phyloP scores from a whole-genome alignment of 768 basidiomycete species.

The Tubosaeta sp. region DNA sequence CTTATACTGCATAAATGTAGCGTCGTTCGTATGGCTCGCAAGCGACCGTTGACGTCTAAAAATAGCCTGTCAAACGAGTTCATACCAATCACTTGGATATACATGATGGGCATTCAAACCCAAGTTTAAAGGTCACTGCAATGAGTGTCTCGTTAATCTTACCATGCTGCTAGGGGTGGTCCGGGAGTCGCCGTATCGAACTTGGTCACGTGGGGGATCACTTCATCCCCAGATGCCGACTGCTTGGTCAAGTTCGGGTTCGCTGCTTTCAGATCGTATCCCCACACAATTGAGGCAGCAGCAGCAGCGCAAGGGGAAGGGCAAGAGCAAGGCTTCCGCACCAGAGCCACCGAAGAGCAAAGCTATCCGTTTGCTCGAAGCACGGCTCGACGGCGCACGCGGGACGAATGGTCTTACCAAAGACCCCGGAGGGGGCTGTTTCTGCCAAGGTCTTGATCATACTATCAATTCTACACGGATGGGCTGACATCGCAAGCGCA shows the following conservation, averaged over 20 bases:
- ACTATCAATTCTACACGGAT: not conserved
- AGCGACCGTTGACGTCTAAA: no score
- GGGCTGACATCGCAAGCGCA: not conserved
- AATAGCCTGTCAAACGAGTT: no score
- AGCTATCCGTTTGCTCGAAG: slow-evolving; percentile 45
- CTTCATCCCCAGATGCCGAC: not conserved
- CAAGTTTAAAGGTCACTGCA: no score
- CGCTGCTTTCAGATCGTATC: slow-evolving; percentile 55
- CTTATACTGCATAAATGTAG: no score
- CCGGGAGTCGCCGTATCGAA: no score
- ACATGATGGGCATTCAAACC: no score
- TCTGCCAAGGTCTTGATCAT: slow-evolving; percentile 51
- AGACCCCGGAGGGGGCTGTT: slow-evolving; percentile 65
- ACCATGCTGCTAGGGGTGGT: no score
- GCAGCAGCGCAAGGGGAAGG: slow-evolving; percentile 25
- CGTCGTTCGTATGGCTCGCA: no score
- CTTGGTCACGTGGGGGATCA: no score
- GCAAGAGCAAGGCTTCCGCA: slow-evolving; percentile 39
- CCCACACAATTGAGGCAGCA: slow-evolving; percentile 27
- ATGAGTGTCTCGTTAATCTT: no score
- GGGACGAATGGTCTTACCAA: slow-evolving; percentile 33
- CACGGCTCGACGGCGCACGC: slow-evolving; percentile 38
- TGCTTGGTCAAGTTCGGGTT: slow-evolving; percentile 33
- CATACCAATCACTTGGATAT: no score
- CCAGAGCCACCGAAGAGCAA: slow-evolving; percentile 42